A percentile compares a stretch with the other conserved stretches of the same genome.
Conservation (phyloP, 169 alveolate genomes). For the Eimeria necatrix region DNA sequence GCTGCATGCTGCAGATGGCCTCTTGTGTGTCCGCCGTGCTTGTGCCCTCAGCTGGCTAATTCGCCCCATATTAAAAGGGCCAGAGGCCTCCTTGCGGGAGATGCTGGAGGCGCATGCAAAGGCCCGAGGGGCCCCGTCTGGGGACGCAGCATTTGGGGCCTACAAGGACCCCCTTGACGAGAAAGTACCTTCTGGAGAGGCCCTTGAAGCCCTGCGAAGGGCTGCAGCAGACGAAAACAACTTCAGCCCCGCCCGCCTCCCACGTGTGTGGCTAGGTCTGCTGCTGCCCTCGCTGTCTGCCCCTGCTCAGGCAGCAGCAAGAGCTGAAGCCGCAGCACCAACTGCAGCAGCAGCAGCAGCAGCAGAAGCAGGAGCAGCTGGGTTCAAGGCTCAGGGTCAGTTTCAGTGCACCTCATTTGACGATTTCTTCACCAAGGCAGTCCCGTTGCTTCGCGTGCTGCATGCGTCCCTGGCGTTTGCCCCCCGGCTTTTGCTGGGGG, state of each 20-base stretch:
- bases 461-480: slow-evolving; percentile 18
- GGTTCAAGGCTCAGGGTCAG: background rate
- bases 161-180: background rate
- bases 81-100: slow-evolving; percentile 2
- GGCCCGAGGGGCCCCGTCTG: background rate
- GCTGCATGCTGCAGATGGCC: background rate
- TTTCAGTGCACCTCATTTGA: slow-evolving; percentile 5
- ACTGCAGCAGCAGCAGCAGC: slow-evolving; percentile 24
- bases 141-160: background rate
- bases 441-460: slow-evolving; percentile 24
- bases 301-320: background rate
- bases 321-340: background rate
- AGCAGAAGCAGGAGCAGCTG: slow-evolving; percentile 9
- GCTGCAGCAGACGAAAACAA: background rate
- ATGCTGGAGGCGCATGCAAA: background rate
- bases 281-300: slow-evolving; percentile 26
- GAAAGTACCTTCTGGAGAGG: slow-evolving; percentile 33
- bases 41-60: slow-evolving; percentile 32
- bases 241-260: background rate
- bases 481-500: slow-evolving; percentile 23
- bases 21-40: background rate
- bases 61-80: slow-evolving; percentile 10
- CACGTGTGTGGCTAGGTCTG: background rate
- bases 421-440: slow-evolving; percentile 14
- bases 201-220: background rate